phyloP scores from a whole-genome alignment of 2,329 filamentous ascomycete genomes.

The Aspergillus phoenicis region DNA sequence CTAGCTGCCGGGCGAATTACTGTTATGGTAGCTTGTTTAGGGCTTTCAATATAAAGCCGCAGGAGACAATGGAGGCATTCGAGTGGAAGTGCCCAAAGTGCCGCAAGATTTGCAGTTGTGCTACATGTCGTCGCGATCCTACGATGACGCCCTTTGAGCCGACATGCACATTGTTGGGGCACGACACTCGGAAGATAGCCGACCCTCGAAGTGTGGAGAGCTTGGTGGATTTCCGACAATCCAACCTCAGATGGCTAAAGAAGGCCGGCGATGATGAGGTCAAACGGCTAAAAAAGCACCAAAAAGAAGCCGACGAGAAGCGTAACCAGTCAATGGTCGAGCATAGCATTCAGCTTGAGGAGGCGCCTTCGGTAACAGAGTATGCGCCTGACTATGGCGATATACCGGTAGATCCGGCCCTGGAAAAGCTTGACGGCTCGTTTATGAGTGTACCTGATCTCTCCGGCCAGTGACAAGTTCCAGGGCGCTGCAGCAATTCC shows the following conservation, averaged over 20 bases:
- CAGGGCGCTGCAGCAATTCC: too few relatives aligned
- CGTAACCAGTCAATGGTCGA: constrained; percentile 49
- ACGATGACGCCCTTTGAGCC: constrained; percentile 81
- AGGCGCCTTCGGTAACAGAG: constrained; percentile 13
- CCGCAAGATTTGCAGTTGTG: constrained; percentile 82
- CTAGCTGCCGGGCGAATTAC: constrained; percentile 73
- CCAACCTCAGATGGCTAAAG: constrained; percentile 82
- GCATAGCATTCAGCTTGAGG: constrained; percentile 45
- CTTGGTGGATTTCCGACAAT: constrained; percentile 85
- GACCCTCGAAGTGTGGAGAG: constrained; percentile 89
- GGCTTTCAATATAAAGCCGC: constrained; percentile 87
- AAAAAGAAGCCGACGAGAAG: constrained; percentile 59
- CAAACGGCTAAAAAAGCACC: constrained; percentile 50
- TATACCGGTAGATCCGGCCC: constrained; percentile 49
- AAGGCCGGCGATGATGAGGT: constrained; percentile 57
- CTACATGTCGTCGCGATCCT: constrained; percentile 68
- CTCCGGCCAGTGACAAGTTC: not conserved
- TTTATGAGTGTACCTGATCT: constrained; percentile 16
- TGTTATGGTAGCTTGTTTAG: constrained; percentile 93
- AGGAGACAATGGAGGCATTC: constrained; percentile 75
- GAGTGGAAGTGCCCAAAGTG: constrained; percentile 91
- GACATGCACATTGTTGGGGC: constrained; percentile 82
- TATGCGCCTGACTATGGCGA: constrained; percentile 24
- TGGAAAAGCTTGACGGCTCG: constrained; percentile 30
- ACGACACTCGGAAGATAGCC: constrained; percentile 86